These are phyloP conservation scores for Populus pruinosa DNA, from an alignment of 345 rosid species.

Conservation along the genomic window DNA sequence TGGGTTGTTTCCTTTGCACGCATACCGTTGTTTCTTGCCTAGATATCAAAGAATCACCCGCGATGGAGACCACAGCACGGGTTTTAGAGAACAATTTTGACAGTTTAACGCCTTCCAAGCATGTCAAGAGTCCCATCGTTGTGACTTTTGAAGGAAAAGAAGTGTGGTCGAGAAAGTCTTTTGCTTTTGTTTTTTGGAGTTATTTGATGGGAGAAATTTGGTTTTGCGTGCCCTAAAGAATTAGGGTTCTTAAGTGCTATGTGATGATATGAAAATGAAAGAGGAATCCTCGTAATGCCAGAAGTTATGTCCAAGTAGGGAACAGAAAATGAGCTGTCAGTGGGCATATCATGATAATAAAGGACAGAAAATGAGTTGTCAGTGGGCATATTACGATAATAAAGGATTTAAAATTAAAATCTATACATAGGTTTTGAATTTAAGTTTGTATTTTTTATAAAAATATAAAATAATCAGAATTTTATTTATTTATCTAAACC, in stretches of 20 bases:
- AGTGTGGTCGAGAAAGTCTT: background rate
- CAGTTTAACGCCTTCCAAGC: background rate
- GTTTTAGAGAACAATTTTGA: background rate
- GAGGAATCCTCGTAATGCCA: background rate
- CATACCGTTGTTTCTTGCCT: background rate
- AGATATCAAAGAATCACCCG: background rate
- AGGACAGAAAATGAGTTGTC: too few species aligned
- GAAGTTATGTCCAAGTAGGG: background rate
- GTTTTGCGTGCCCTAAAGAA: background rate
- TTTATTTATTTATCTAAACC: too few species aligned
- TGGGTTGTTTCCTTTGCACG: background rate
- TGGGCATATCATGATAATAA: too few species aligned
- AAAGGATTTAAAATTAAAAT: too few species aligned
- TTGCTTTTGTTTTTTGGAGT: background rate
- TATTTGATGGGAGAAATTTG: background rate
- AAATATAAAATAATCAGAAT: too few species aligned
- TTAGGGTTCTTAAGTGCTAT: background rate
- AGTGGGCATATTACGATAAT: too few species aligned
- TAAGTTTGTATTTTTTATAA: too few species aligned
- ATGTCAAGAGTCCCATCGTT: background rate
- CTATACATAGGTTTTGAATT: too few species aligned
- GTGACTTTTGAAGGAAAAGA: background rate
- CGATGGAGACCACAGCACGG: background rate
- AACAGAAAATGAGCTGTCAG: too few species aligned
- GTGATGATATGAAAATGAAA: background rate